phyloP scores from a whole-genome alignment of 164 flowering plant species.

The Cinnamomum chago region DNA sequence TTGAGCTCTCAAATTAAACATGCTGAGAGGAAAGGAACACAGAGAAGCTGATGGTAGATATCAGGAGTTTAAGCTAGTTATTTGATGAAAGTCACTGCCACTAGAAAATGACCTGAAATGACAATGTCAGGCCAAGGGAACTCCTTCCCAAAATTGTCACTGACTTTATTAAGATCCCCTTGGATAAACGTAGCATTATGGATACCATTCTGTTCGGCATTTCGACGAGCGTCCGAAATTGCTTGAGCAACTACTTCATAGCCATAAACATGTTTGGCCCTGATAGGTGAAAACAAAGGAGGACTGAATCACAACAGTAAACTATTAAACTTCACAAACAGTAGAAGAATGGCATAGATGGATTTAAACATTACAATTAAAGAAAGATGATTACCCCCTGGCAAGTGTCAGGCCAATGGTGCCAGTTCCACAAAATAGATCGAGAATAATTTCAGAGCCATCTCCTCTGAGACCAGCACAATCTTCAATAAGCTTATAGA shows the following conservation, averaged over 20 bases:
- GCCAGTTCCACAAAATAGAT: constrained; percentile 97
- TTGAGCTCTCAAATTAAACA: too few relatives aligned
- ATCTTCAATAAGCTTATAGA: constrained; percentile 83
- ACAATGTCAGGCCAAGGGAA: constrained; percentile 90
- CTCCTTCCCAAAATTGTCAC: constrained; percentile 58
- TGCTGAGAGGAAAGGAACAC: too few relatives aligned
- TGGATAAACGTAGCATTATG: constrained; percentile 85
- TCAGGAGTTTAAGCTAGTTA: too few relatives aligned
- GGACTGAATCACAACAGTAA: constrained; percentile 1
- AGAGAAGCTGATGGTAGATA: too few relatives aligned
- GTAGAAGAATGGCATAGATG: background rate
- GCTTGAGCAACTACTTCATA: constrained; percentile 93
- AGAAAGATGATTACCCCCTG: constrained; percentile 39
- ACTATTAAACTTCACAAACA: background rate
- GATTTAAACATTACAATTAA: too few relatives aligned
- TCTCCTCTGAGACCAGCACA: constrained; percentile 85
- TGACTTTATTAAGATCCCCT: constrained; percentile 95
- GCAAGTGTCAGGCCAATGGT: constrained; percentile 97
- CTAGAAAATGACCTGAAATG: constrained; percentile 59
- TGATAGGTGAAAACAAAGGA: constrained; percentile 23
- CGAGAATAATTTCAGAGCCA: constrained; percentile 91
- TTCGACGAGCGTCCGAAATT: constrained; percentile 71
- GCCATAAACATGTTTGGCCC: constrained; percentile 87
- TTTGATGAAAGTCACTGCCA: background rate
- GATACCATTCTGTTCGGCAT: constrained; percentile 77